Percentiles rank a stretch among this genome's conserved stretches.
Conservation (phyloP, 139 green algal species). For the Trebouxia sp. region DNA sequence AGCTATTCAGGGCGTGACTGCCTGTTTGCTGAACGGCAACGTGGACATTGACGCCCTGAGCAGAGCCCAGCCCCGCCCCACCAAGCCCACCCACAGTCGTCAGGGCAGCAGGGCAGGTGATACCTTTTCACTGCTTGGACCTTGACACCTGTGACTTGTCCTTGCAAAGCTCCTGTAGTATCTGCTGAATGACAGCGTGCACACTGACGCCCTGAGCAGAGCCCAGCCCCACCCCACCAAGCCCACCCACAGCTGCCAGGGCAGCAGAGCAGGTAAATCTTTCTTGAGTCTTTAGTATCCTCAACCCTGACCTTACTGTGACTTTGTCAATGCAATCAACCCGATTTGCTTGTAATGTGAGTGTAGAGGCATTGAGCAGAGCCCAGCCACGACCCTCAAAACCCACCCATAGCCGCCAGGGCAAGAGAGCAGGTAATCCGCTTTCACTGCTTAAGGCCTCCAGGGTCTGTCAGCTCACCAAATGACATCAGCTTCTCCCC, state of each 20-base stretch:
- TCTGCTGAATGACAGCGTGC: slow-evolving; percentile 49
- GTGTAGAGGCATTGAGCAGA: slow-evolving; percentile 12
- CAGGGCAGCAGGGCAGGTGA: slow-evolving; percentile 5
- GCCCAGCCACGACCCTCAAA: slow-evolving; percentile 35
- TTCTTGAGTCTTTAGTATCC: not conserved
- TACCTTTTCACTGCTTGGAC: not conserved
- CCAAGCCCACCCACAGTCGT: slow-evolving; percentile 49
- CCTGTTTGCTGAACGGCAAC: slow-evolving; percentile 52
- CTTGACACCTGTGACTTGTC: not conserved
- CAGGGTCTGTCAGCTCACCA: slow-evolving; percentile 8
- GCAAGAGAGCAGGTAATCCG: slow-evolving; percentile 4
- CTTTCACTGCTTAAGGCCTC: not conserved
- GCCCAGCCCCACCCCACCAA: slow-evolving; percentile 35
- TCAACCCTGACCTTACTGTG: not conserved
- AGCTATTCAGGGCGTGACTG: slow-evolving; percentile 65
- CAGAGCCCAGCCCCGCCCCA: slow-evolving; percentile 32
- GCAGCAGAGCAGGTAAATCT: not conserved
- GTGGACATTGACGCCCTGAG: slow-evolving; percentile 35
- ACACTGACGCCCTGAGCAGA: slow-evolving; percentile 28
- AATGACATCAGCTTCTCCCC: slow-evolving; percentile 27
- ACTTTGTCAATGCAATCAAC: too few species aligned
- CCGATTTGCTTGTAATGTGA: not conserved
- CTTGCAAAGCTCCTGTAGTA: not conserved
- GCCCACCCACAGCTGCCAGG: slow-evolving; percentile 48
- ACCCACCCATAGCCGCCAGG: slow-evolving; percentile 48